phyloP scores from a whole-genome alignment of 495 filamentous ascomycete genomes.

The Pseudotulostoma volvatum region DNA sequence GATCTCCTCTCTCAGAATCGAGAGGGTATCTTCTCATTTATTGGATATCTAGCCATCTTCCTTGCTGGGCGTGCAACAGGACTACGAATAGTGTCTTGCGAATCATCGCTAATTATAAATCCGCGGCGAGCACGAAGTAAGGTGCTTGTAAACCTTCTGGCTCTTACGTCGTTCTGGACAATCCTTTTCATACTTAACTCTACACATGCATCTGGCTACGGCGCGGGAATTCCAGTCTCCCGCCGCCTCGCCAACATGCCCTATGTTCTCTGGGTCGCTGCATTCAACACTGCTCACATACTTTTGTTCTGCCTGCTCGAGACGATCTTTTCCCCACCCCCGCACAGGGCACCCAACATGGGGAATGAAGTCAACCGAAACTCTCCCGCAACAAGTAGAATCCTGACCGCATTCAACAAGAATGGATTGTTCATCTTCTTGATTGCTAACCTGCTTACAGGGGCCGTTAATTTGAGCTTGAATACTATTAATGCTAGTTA shows the following conservation, averaged over 20 bases:
- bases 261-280: constrained; percentile 78
- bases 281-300: constrained; percentile 74
- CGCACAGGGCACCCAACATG: constrained; percentile 37
- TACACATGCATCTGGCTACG: constrained; percentile 49
- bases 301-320: constrained; percentile 64
- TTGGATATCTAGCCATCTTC: constrained; percentile 90
- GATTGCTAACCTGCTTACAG: constrained; percentile 76
- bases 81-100: constrained; percentile 35
- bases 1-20: constrained; percentile 75
- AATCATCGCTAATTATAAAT: constrained; percentile 7
- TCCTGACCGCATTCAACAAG: constrained; percentile 70
- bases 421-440: constrained; percentile 82
- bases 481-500: constrained; percentile 57
- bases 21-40: constrained; percentile 85
- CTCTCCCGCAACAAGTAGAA: constrained; percentile 55
- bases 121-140: constrained; percentile 29
- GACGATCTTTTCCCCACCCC: constrained; percentile 53
- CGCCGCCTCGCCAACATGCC: constrained; percentile 84
- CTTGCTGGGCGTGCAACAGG: constrained; percentile 74
- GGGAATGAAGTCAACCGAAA: constrained; percentile 37
- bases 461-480: constrained; percentile 70
- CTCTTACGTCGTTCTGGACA: constrained; percentile 49
- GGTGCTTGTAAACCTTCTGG: constrained; percentile 41
- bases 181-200: constrained; percentile 49
- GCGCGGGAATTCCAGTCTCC: constrained; percentile 51